Conservation (phyloP, 2,329 filamentous ascomycete species). For the Geosmithia flava region DNA sequence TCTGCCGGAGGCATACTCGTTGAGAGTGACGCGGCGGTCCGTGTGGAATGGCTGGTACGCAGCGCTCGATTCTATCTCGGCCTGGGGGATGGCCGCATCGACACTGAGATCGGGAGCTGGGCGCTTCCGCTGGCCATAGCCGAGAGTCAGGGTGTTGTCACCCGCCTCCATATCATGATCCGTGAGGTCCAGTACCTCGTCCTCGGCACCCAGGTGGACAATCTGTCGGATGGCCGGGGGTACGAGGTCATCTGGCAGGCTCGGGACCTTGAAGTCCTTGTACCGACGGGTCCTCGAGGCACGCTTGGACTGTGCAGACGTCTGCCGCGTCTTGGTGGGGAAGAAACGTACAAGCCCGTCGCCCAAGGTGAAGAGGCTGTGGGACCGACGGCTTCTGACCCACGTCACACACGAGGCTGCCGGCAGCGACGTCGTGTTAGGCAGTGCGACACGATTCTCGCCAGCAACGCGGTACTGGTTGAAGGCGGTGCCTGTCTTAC, state of each 20-base stretch:
- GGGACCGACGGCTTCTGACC: conserved; percentile 49
- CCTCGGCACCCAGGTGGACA: conserved; percentile 34
- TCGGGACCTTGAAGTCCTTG: conserved; percentile 54
- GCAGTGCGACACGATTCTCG: conserved; percentile 63
- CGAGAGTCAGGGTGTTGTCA: conserved; percentile 41
- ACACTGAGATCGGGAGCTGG: conserved; percentile 27
- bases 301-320: conserved; percentile 39
- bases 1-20: conserved; percentile 37
- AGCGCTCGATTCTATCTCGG: conserved; percentile 90
- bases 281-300: conserved; percentile 44
- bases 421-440: conserved; percentile 38
- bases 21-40: conserved; percentile 70
- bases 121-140: conserved; percentile 22
- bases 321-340: conserved; percentile 41
- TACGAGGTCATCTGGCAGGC: conserved; percentile 46
- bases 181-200: conserved; percentile 41
- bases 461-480: conserved; percentile 61
- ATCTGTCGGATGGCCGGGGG: conserved; percentile 43
- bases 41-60: conserved; percentile 96
- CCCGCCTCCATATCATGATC: conserved; percentile 40
- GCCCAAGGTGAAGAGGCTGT: conserved; percentile 52
- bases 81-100: conserved; percentile 57
- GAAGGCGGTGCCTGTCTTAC: conserved; percentile 58
- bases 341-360: conserved; percentile 57
- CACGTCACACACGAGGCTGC: conserved; percentile 51